Base-by-base conservation (phyloP, 495 filamentous ascomycete species). In the Hypoxylon perforatum region DNA sequence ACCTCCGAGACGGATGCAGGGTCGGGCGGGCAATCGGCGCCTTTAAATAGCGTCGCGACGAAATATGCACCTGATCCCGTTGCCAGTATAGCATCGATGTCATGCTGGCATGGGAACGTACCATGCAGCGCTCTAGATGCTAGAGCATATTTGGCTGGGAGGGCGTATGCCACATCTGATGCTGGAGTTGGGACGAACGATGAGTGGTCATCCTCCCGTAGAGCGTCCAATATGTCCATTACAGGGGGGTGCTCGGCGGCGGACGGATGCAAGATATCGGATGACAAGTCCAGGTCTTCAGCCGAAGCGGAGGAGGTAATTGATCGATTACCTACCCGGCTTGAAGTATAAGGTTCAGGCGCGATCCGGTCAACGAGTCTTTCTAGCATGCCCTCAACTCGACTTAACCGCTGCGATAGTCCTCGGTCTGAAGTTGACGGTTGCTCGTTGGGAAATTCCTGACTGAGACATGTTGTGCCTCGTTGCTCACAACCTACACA, bases 401-500 rank as follows among this genome's bases (percentile, higher is more conserved):
- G 76, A 28, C 70, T 79, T 30, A 86, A 66, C 5, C 82, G 75
- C 50, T 84, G 81, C 25, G 73, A 76, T 48, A 81, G 72, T 46
- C 75, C 72, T 41, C 57, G 67, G 44, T 79, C 79, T 49, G 79
- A 70, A 15, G 65, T 48, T 41, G 69, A 70, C 11, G 75, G 57
- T 38, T 70, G 57, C 35, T 79, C 77, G 47, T 84, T 77, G 4
- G 79, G 67, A 38, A 80, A 81, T 60, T 85, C 82, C 61, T 86
- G 84, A 73, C 80, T 82, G 30, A 81, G 73, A 65, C 84, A 86
- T 18, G 64, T 63, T 1, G 79, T 78, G 2, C 82, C 82, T 19
- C 81, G 75, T 7, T 69, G 70, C 19, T 81, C 72, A 61, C 84
- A 86, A 14, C 82, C 82, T 15, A 76, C 57, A 57, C 82, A 85